Conservation (phyloP, 2,329 filamentous ascomycete genomes). For the Pseudopithomyces chartarum region DNA sequence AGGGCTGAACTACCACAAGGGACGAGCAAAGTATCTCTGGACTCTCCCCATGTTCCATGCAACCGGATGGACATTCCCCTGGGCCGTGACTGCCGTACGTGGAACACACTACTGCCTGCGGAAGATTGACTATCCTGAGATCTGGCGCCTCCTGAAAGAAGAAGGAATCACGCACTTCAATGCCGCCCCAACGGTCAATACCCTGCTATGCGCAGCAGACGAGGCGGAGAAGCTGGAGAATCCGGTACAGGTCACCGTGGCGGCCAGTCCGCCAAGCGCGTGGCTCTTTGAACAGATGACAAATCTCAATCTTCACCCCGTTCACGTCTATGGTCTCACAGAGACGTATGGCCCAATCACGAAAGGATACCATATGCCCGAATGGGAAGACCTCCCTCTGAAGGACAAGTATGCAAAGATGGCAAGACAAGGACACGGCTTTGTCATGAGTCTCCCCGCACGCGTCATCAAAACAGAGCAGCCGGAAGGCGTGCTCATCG, state of each 20-base stretch:
- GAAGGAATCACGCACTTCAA: constrained; percentile 94
- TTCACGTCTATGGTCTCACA: constrained; percentile 88
- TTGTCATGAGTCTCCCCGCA: constrained; percentile 78
- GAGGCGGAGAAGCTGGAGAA: constrained; percentile 73
- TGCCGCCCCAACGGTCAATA: constrained; percentile 95
- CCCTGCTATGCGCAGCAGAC: constrained; percentile 79
- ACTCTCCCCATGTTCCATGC: constrained; percentile 86
- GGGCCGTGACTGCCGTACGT: constrained; percentile 88
- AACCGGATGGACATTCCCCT: constrained; percentile 81
- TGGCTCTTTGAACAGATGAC: constrained; percentile 95
- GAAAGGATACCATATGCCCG: constrained; percentile 85
- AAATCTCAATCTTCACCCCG: constrained; percentile 80
- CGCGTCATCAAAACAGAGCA: constrained; percentile 82
- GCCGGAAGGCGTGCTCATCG: constrained; percentile 67
- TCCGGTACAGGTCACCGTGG: constrained; percentile 85
- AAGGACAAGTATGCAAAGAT: constrained; percentile 86
- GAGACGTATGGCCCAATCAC: constrained; percentile 97
- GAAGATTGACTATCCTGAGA: constrained; percentile 92
- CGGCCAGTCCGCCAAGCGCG: constrained; percentile 85
- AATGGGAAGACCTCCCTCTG: constrained; percentile 75
- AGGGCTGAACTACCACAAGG: constrained; percentile 72
- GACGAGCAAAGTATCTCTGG: constrained; percentile 84
- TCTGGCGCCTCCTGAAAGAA: constrained; percentile 86
- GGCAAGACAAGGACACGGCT: constrained; percentile 93
- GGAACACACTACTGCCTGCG: constrained; percentile 95